A percentile compares a stretch with the other conserved stretches of the same genome.
phyloP scores from a whole-genome alignment of 768 basidiomycete species.

The Boletus subcaerulescens region DNA sequence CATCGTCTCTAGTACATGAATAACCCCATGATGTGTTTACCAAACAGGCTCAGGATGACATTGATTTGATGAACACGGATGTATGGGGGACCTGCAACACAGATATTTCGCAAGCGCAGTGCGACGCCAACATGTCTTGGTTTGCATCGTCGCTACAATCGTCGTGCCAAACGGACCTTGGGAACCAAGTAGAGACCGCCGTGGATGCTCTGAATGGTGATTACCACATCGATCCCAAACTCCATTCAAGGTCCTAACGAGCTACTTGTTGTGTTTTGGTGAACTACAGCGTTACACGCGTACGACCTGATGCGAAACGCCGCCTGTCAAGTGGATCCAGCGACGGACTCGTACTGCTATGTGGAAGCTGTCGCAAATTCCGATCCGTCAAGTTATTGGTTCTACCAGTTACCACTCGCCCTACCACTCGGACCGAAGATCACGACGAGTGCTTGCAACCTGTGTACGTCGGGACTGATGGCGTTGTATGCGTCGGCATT shows the following conservation, averaged over 20 bases:
- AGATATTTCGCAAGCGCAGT: constrained; percentile 43
- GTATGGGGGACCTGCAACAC: constrained; percentile 85
- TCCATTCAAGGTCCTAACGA: neutral
- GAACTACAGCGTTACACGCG: constrained; percentile 50
- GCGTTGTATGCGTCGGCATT: constrained; percentile 48
- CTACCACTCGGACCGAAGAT: constrained; percentile 44
- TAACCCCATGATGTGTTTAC: neutral
- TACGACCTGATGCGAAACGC: constrained; percentile 60
- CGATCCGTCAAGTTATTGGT: constrained; percentile 67
- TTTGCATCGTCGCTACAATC: constrained; percentile 49
- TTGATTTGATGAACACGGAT: constrained; percentile 60
- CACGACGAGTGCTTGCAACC: constrained; percentile 54
- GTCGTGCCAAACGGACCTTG: constrained; percentile 57
- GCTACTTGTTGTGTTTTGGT: neutral
- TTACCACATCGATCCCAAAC: neutral
- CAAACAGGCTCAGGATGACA: constrained; percentile 61
- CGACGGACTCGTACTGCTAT: constrained; percentile 70
- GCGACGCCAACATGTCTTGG: constrained; percentile 64
- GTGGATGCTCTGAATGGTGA: constrained; percentile 56
- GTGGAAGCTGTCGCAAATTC: constrained; percentile 54
- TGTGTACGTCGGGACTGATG: constrained; percentile 63
- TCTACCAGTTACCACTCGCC: constrained; percentile 68
- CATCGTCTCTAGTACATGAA: neutral
- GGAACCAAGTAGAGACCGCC: constrained; percentile 48
- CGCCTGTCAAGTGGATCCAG: constrained; percentile 58